phyloP scores from a whole-genome alignment of 129 eudicot species.

The Centella asiatica region DNA sequence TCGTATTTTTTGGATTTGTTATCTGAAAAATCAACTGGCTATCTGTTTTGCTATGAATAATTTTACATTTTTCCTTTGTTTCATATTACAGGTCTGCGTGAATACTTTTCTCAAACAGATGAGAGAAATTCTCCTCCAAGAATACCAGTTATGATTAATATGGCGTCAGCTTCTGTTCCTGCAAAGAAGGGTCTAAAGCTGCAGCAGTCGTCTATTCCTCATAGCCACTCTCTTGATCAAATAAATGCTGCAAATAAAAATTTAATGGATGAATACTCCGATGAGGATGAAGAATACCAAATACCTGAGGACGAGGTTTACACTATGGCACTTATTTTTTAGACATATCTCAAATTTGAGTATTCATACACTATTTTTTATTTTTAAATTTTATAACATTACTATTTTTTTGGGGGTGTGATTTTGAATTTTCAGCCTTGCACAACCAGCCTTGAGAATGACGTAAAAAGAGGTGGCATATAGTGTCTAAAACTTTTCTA shows the following conservation, averaged over 20 bases:
- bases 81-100: conserved; percentile 59
- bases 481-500: conserved; percentile 1
- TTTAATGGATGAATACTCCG: conserved; percentile 91
- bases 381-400: conserved; percentile 19
- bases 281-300: conserved; percentile 86
- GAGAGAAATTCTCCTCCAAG: conserved; percentile 79
- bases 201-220: conserved; percentile 39
- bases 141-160: conserved; percentile 91
- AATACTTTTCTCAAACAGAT: conserved; percentile 90
- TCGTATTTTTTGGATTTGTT: neutral
- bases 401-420: no score
- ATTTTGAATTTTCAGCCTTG: conserved; percentile 56
- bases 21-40: neutral
- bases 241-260: conserved; percentile 44
- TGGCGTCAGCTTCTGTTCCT: conserved; percentile 77
- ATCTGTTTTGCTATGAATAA: conserved; percentile 5
- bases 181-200: conserved; percentile 51
- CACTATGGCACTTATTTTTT: neutral
- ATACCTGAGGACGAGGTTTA: conserved; percentile 70
- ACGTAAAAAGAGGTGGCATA: conserved; percentile 52
- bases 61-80: conserved; percentile 1
- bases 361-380: no score
- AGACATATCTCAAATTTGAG: no score
- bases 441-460: conserved; percentile 33
- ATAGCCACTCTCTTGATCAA: conserved; percentile 67